A percentile compares a stretch with the other conserved stretches of the same genome.
Evolutionary conservation across 768 basidiomycete species (phyloP).

Genomic region (Leucosporidium creatinivorum): DNA sequence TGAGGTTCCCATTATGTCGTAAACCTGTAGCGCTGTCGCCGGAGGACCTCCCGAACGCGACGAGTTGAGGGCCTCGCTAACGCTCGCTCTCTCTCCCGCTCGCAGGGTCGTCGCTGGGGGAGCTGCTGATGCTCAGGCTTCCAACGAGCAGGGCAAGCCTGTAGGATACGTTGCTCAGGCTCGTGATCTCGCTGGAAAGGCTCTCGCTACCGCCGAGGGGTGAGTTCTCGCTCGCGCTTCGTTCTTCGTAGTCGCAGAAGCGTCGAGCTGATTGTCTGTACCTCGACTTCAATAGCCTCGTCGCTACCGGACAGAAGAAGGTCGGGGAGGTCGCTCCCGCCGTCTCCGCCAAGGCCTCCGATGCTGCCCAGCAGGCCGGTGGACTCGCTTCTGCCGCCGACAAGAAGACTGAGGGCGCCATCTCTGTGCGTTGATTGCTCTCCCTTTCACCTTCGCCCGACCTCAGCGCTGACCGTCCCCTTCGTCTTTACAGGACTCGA

Average conservation of each 20-base stretch:
- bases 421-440: background rate
- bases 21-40: too few relatives aligned
- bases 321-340: constrained; percentile 11
- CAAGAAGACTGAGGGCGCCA: background rate
- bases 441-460: background rate
- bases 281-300: background rate
- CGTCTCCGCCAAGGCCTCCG: constrained; percentile 2
- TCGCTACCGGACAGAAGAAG: constrained; percentile 24
- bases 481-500: background rate
- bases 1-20: too few relatives aligned
- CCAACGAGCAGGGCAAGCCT: constrained; percentile 10
- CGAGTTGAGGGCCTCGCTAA: too few relatives aligned
- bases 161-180: constrained; percentile 27
- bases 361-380: constrained; percentile 1
- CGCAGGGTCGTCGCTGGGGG: constrained; percentile 10
- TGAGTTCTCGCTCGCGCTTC: background rate
- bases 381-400: background rate
- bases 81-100: too few relatives aligned
- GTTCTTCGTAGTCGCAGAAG: background rate
- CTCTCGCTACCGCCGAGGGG: constrained; percentile 12
- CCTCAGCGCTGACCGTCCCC: background rate
- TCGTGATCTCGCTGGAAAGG: constrained; percentile 11
- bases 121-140: constrained; percentile 20
- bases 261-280: background rate
- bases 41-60: too few relatives aligned